Conservation (phyloP, 257 asterid species). For the Scutellaria baicalensis region DNA sequence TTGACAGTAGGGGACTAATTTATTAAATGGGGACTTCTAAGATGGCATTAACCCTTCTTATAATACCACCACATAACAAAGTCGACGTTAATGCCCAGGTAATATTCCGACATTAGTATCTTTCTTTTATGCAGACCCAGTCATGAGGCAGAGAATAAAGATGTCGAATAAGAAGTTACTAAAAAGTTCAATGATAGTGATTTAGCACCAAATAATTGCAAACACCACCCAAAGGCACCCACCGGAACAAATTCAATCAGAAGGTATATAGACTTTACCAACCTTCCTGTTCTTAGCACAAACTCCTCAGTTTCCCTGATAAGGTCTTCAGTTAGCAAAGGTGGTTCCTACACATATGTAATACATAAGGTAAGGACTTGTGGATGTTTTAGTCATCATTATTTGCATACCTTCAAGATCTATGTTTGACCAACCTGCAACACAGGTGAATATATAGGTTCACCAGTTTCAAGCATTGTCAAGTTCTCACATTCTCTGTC, state of each 20-base stretch:
- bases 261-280: slow-evolving; percentile 19
- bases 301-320: slow-evolving; percentile 97
- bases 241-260: not conserved
- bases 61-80: not conserved
- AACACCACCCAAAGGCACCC: not conserved
- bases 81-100: not conserved
- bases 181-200: not conserved
- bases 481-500: slow-evolving; percentile 58
- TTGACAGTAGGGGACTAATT: not conserved
- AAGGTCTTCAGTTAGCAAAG: slow-evolving; percentile 91
- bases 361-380: slow-evolving; percentile 16
- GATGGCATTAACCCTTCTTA: not conserved
- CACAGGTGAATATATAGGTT: slow-evolving; percentile 81
- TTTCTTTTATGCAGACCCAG: not conserved
- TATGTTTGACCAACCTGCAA: slow-evolving; percentile 61
- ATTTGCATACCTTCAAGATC: slow-evolving; percentile 8
- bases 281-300: slow-evolving; percentile 97
- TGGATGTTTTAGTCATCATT: slow-evolving; percentile 13
- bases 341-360: slow-evolving; percentile 62
- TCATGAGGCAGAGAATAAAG: not conserved
- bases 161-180: not conserved
- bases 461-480: slow-evolving; percentile 92
- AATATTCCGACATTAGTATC: not conserved
- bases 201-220: not conserved
- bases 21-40: not conserved